Conservation (phyloP, 2,329 filamentous ascomycete species). For the Colletotrichum sp. region DNA sequence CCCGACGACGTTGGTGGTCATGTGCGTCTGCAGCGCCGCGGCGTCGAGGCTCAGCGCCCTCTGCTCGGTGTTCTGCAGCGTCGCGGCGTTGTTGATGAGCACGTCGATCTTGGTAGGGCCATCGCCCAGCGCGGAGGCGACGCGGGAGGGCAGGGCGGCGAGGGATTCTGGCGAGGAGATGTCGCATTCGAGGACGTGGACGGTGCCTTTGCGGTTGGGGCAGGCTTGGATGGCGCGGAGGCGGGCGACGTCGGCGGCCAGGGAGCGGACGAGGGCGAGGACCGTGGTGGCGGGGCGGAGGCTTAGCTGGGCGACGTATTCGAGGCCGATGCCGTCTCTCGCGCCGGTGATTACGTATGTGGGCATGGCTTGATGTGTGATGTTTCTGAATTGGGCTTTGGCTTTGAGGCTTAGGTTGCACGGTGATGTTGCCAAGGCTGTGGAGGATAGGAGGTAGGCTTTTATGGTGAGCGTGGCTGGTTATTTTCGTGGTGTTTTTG, state of each 20-base stretch:
- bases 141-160: background rate
- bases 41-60: constrained; percentile 42
- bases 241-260: background rate
- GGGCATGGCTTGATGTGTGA: constrained; percentile 24
- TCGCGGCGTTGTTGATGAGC: constrained; percentile 43
- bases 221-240: background rate
- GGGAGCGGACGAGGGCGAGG: constrained; percentile 41
- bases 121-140: background rate
- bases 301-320: constrained; percentile 34
- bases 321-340: constrained; percentile 32
- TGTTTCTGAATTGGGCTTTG: background rate
- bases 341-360: constrained; percentile 38
- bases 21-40: constrained; percentile 39
- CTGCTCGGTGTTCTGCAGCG: constrained; percentile 31
- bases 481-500: background rate
- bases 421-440: background rate
- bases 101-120: constrained; percentile 23
- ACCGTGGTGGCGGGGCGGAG: constrained; percentile 36
- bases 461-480: background rate
- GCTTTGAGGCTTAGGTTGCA: background rate
- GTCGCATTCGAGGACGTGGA: constrained; percentile 18
- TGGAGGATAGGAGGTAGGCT: background rate
- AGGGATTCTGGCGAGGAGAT: constrained; percentile 10
- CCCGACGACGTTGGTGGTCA: constrained; percentile 50
- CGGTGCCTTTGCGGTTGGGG: background rate